Conservation (phyloP, 495 filamentous ascomycete species). For the Aspergillus leporis region DNA sequence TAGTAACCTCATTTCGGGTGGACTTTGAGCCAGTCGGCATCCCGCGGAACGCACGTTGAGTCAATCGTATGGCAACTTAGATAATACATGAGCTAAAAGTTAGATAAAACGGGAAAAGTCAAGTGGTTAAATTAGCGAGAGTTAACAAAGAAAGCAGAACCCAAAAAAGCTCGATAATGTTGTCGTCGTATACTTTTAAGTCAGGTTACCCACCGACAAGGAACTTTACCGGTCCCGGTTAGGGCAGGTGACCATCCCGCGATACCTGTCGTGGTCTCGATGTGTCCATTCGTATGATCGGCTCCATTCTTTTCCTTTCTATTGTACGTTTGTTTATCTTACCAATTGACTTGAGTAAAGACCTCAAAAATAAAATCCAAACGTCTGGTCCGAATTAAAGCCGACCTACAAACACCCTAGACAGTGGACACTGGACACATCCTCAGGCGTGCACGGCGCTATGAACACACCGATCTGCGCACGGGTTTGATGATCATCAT, state of each 20-base stretch:
- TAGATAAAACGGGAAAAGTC: background rate
- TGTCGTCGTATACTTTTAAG: background rate
- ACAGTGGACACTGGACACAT: too few species aligned
- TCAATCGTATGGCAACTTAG: background rate
- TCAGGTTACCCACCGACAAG: background rate
- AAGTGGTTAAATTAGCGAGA: background rate
- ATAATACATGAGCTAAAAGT: background rate
- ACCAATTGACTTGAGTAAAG: background rate
- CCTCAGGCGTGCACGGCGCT: too few species aligned
- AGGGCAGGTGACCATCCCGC: background rate
- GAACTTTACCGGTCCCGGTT: background rate
- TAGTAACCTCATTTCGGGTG: background rate
- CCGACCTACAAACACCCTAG: too few species aligned
- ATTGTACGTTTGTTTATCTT: background rate
- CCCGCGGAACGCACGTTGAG: slow-evolving; percentile 8
- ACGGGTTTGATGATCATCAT: background rate
- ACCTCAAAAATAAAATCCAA: too few species aligned
- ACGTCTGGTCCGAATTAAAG: too few species aligned
- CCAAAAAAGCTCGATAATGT: background rate
- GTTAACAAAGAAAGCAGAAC: background rate
- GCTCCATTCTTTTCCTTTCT: background rate
- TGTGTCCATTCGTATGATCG: background rate
- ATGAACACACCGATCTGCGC: too few species aligned
- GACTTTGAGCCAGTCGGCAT: slow-evolving; percentile 15
- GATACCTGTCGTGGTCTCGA: background rate